Evolutionary conservation across 352 stramenopile genomes (phyloP).

Genomic region (Phytopythium chamaehyphon): DNA sequence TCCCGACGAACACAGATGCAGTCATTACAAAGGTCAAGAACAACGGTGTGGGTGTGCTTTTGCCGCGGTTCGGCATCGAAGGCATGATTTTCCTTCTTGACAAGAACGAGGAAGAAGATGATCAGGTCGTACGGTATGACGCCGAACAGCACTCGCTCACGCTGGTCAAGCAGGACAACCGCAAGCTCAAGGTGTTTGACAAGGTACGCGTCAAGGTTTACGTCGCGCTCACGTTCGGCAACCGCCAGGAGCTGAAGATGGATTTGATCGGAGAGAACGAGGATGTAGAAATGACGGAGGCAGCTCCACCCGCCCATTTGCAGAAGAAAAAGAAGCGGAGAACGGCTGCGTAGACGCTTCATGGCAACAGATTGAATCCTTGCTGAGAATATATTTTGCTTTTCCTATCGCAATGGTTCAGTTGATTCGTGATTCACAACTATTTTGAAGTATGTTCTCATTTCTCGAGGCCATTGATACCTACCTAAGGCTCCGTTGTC

Average conservation of each 20-base stretch:
- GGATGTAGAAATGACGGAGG: constrained; percentile 3
- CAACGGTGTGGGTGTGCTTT: constrained; percentile 93
- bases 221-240: constrained; percentile 70
- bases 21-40: constrained; percentile 96
- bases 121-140: constrained; percentile 55
- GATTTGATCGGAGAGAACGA: constrained; percentile 54
- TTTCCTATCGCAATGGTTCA: too few relatives aligned
- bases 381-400: too few relatives aligned
- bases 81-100: constrained; percentile 90
- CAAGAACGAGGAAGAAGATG: constrained; percentile 58
- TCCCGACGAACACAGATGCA: constrained; percentile 77
- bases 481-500: too few relatives aligned
- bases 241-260: constrained; percentile 83
- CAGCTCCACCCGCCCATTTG: background rate
- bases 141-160: constrained; percentile 50
- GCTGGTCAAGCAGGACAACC: constrained; percentile 44
- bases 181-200: constrained; percentile 75
- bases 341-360: background rate
- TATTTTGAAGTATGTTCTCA: too few relatives aligned
- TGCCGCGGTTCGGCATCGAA: constrained; percentile 99
- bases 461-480: too few relatives aligned
- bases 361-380: too few relatives aligned
- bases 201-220: constrained; percentile 78
- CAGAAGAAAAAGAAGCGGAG: background rate
- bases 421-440: too few relatives aligned